Base-by-base conservation (phyloP, 2,329 filamentous ascomycete genomes). In the Diplodia intermedia region DNA sequence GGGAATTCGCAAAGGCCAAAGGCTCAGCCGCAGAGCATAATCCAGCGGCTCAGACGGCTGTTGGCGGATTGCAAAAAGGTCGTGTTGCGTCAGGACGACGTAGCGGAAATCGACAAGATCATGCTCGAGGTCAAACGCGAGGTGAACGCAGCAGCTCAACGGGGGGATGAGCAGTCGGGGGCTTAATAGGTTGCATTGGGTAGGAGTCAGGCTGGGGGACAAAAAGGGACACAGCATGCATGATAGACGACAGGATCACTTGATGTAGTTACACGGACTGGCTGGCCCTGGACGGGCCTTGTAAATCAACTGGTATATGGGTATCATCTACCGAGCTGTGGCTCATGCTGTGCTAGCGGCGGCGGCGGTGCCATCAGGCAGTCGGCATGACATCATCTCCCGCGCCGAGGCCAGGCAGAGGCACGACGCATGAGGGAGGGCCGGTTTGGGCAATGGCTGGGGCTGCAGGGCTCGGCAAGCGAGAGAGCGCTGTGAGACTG, bases 111-210 rank as follows among this genome's bases (percentile, higher is more conserved):
- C 71, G 92, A 95, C 74, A 90, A 94, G 75, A 81, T 92, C 73
- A 84, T 95, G 75, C 92, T 94, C 82, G 90, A 94, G 76, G 87
- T 94, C 71, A 90, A 91, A 77, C 85, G 86, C 70, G 88, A 91
- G 76, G 84, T 94, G 63, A 91, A 91, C 76, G 87, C 89, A 67
- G 92, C 91, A 18, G 89, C 89, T 73, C 82, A 82, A 73, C 84
- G 90, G 29, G 72, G 71, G 7, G 71, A 72, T 49, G 66, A 63
- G 31, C 31, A 38, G 7, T 26, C 43, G 26, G 52, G 62, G 31
- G 55, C 31, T 14, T 65, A 23, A 43, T 31, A 18, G 61, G 29
- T 23, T 63, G 60, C 60, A 63, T 63, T 63, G 60, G 20, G 20
- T 26, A 50, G 18, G 54, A 68, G 57, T 54, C 18, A 43, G 23